Base-by-base conservation (phyloP, 2,329 filamentous ascomycete species). In the Blastomyces gilchristii region DNA sequence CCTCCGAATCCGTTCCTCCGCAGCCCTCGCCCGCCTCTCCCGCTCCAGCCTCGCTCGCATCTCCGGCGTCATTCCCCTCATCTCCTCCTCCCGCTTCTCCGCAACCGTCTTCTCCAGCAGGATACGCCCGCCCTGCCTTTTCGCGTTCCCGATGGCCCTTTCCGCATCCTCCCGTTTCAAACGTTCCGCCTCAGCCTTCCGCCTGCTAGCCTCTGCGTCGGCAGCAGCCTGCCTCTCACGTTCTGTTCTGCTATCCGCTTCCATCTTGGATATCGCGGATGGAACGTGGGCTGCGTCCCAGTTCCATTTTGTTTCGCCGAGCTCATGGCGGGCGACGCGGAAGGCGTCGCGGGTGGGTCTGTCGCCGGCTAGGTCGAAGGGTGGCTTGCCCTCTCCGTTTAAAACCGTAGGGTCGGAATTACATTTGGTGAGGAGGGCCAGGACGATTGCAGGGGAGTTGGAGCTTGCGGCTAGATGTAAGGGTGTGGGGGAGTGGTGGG, bases 301-400 rank as follows among this genome's bases (percentile, higher is more conserved):
- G 67, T 90, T 78, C 85, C 88, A 96, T 22, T 79, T 82, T 0
- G 74, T 73, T 72, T 96, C 91, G 18, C 91, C 92, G 1, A 97
- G 80, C 71, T 95, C 89, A 41, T 85, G 83, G 7, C 94, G 88
- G 3, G 91, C 91, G 1, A 97, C 85, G 1, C 94, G 88, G 77
- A 99, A 99, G 0, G 92, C 90, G 71, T 97, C 92, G 1, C 93
- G 85, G 0, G 92, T 97, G 1, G 87, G 77, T 4, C 91, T 85
- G 72, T 97, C 91, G 52, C 93, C 91, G 0, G 90, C 86, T 0
- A 99, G 83, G 62, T 96, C 91, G 72, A 96, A 97, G 0, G 94
- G 77, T 0, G 90, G 89, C 73, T 89, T 91, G n/a, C 88, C 89
- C 65, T 97, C 91, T 2, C 74, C 79, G 71, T 89, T 96, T 34